These are phyloP conservation scores for Crithidia brevicula DNA, from an alignment of 208 protist species.

Conservation along the genomic window DNA sequence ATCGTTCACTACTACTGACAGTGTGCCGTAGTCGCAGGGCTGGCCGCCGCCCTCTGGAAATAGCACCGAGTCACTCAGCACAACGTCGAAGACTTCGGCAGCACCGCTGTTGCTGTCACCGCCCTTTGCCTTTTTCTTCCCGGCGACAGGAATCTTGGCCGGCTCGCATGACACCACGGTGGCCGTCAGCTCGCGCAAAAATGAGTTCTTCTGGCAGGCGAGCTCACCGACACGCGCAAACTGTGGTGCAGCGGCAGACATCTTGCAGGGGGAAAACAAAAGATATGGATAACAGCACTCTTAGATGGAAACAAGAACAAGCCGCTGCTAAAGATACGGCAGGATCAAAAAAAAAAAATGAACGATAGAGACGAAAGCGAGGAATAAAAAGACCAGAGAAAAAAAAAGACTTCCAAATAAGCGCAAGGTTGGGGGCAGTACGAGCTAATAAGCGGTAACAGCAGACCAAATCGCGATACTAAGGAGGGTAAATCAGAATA, in stretches of 20 bases:
- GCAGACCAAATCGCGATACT: too few relatives aligned
- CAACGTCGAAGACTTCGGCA: slow-evolving; percentile 52
- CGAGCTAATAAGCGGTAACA: too few relatives aligned
- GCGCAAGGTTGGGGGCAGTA: too few relatives aligned
- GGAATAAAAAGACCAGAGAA: not conserved
- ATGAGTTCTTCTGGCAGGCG: slow-evolving; percentile 75
- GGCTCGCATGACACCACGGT: slow-evolving; percentile 68
- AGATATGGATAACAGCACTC: not conserved
- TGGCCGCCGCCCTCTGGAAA: slow-evolving; percentile 93
- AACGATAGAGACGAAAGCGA: not conserved
- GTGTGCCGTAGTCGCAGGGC: slow-evolving; percentile 80
- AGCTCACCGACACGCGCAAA: slow-evolving; percentile 70
- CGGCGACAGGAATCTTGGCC: slow-evolving; percentile 14
- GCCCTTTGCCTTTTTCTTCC: slow-evolving; percentile 42
- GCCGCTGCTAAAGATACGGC: too few relatives aligned
- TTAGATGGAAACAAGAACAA: not conserved
- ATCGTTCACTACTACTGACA: slow-evolving; percentile 15
- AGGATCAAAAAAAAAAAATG: slow-evolving; percentile 15
- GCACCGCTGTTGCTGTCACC: slow-evolving; percentile 4
- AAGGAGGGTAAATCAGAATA: too few relatives aligned
- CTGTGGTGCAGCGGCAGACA: slow-evolving; percentile 8
- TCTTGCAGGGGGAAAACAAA: not conserved
- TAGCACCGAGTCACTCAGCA: slow-evolving; percentile 80
- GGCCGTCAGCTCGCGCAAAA: slow-evolving; percentile 59
- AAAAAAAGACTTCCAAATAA: not conserved